Conservation (phyloP, 306 rosid genomes). For the Abrus pulchellus region DNA sequence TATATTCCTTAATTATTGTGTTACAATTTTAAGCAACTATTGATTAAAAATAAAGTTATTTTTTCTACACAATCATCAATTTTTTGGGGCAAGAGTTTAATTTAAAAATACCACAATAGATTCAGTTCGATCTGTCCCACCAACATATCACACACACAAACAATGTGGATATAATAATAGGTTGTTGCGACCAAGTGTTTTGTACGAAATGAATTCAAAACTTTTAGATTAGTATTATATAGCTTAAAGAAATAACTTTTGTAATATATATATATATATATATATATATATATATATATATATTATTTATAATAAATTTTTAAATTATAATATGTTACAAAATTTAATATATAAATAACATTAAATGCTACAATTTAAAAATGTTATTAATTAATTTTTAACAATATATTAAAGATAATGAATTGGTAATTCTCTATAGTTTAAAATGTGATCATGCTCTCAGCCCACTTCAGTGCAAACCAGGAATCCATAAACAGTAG, state of each 20-base stretch:
- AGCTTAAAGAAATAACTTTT: background rate
- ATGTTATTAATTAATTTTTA: no score
- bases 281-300: no score
- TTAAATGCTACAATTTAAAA: no score
- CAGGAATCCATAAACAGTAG: slow-evolving; percentile 25
- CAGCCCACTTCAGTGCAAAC: slow-evolving; percentile 29
- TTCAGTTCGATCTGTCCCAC: slow-evolving; percentile 21
- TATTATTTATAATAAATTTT: no score
- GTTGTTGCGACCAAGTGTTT: slow-evolving; percentile 39
- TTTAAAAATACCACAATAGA: background rate
- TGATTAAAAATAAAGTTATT: no score
- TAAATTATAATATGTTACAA: no score
- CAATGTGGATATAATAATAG: slow-evolving; percentile 14
- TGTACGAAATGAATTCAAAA: slow-evolving; percentile 1
- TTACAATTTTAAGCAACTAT: no score
- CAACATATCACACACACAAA: slow-evolving; percentile 25
- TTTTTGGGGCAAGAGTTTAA: background rate
- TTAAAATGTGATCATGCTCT: background rate
- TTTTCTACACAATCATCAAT: background rate
- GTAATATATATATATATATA: no score
- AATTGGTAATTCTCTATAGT: background rate
- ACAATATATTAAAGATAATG: no score
- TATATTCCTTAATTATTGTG: no score
- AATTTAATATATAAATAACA: no score
- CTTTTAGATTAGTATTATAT: slow-evolving; percentile 11